Evolutionary conservation across 805 yeast species (phyloP), one percentile per base, ranked within the genome.

Genomic region (Pichia eremophila): DNA sequence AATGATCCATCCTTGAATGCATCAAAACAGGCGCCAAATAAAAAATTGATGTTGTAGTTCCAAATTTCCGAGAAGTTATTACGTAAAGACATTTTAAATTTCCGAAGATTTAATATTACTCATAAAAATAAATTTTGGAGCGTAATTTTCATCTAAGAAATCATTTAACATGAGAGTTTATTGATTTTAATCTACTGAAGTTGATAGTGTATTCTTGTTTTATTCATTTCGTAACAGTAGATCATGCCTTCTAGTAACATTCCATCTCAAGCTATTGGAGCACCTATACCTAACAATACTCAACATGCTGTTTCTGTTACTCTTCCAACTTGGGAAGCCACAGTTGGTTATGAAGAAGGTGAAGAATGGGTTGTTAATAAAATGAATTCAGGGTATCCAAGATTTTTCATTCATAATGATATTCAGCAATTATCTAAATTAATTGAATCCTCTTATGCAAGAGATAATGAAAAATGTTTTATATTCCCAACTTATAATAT

Each of bases 261-360:
- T 9, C 57, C 57, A 42, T 66, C 68, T 7, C 69, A 77, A 59
- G 69, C 67, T 39, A 75, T 88, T 17, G 97, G 97, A 4, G 83
- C 77, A 17, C 79, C 96, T 2, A 90, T 93, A 49, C 97, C 99
- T 3, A 83, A 85, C 50, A 82, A 87, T 62, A 83, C 95, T 0
- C 81, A 83, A 3, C 98, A 93, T 64, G 96, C 97, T 0, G 96
- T 91, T 2, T 86, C 96, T 12, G 97, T 91, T 42, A 85, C 95
- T 2, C 72, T 91, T 34, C 99, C 99, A 8, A 85, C 96, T 0
- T 93, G 98, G 99, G 84, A 79, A 43, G 88, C 95, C 41, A 87
- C 85, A 5, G 85, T 93, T 1, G 96, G 88, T 4, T 93, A 93
- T 59, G 96, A 89, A 62, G 93, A 86, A 63, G 95, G 96, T 18